Base-by-base conservation (phyloP, 345 rosid species). In the Stellera chamaejasme region DNA sequence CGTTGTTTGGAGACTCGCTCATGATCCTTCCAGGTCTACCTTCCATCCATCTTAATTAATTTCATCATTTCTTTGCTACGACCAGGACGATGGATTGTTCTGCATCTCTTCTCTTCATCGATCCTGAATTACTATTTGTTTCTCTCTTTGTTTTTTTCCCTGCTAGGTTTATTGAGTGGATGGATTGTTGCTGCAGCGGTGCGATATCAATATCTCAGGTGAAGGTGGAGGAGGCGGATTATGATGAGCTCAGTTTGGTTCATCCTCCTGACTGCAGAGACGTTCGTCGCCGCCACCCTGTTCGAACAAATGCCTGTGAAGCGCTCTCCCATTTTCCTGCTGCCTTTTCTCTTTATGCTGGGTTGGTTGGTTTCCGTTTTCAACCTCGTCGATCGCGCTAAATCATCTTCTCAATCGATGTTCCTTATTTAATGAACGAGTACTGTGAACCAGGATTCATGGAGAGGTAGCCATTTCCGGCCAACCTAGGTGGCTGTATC, bases 1-100 rank as follows among this genome's bases (percentile, higher is more conserved):
- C 51, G 82, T 88, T 66, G 78, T 82, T 48, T 92, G 98, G 96
- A 82, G 84, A 72, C 70, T 88, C 48, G 86, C 84, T 6, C 82
- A 84, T 59, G 93, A 82, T 54, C 89, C 96, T 63, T 86, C 96
- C 16, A 77, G 81, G 96, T 88, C 59, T 32, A 19, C 6, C 16
- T 43, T 13, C 6, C 49, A 6, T 19, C 23, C 23, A 19, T 19
- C 23, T 19, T 19, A n/a, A n/a, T n/a, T 19, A 19, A 19, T 19
- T 19, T 19, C 23, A 0, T 19, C 23, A 19, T 19, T 19, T 19
- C 23, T 19, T 19, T 19, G 23, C 23, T 19, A 19, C 23, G 23
- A 19, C 1, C 1, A 19, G 23, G 1, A 19, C 23, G 23, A n/a
- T 19, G 23, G 23, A 19, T 19, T 1, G 23, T 19, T 19, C 19